phyloP scores from a whole-genome alignment of 805 yeast species.

The Saturnispora ahearnii region DNA sequence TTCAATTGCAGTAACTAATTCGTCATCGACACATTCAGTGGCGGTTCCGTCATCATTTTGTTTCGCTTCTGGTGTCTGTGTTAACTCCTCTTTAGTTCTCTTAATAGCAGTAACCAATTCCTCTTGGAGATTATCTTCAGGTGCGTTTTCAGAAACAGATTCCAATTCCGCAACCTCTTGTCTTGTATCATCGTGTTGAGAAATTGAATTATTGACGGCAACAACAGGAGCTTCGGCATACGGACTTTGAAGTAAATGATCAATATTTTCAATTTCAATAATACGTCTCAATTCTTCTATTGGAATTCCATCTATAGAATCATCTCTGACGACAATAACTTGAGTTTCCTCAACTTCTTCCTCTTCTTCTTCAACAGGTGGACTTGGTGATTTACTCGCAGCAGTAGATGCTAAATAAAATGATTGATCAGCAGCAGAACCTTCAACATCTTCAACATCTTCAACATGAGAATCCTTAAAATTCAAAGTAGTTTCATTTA shows the following conservation, averaged over 20 bases:
- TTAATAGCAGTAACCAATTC: background rate
- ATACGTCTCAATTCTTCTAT: background rate
- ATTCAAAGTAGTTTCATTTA: conserved; percentile 17
- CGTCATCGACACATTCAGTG: background rate
- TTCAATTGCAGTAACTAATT: background rate
- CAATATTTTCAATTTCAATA: conserved; percentile 6
- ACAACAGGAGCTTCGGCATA: background rate
- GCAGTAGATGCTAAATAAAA: conserved; percentile 16
- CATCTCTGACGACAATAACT: conserved; percentile 8
- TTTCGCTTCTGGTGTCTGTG: background rate
- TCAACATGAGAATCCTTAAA: conserved; percentile 4
- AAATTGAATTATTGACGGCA: background rate
- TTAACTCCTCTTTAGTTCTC: background rate
- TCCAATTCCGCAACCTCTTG: background rate
- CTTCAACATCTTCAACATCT: conserved; percentile 8
- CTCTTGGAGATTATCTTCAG: background rate
- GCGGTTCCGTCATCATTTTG: background rate
- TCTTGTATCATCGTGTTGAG: background rate
- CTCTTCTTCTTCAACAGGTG: background rate
- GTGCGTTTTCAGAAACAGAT: background rate
- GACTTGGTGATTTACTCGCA: conserved; percentile 6
- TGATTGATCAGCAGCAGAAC: conserved; percentile 20
- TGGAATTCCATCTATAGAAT: background rate
- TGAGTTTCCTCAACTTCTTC: background rate
- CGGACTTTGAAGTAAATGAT: conserved; percentile 3